Conservation (phyloP, 225 moss, liverwort and hornwort species). For the Pseudisothecium myosuroides region DNA sequence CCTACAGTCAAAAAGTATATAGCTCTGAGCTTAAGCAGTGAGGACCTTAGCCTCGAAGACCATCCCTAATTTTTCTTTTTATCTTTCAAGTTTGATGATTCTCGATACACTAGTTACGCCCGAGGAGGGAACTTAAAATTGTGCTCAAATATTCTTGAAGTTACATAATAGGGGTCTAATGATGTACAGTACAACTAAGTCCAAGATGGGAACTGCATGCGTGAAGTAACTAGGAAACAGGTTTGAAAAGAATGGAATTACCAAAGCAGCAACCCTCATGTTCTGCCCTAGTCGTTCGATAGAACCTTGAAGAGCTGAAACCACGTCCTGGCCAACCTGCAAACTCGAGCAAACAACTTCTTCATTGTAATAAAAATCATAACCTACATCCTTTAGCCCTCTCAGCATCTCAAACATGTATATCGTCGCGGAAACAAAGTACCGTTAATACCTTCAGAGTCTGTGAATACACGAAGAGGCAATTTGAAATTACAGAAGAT, state of each 20-base stretch:
- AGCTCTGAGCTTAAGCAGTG: background rate
- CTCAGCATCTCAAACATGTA: background rate
- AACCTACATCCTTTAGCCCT: background rate
- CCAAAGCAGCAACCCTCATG: conserved; percentile 64
- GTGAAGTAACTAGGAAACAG: background rate
- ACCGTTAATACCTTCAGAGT: background rate
- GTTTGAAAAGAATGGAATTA: background rate
- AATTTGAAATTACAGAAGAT: background rate
- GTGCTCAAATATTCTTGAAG: background rate
- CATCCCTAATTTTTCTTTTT: background rate
- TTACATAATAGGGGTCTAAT: background rate
- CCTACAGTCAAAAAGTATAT: background rate
- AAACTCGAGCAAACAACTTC: background rate
- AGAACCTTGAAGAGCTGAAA: conserved; percentile 39
- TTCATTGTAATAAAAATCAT: background rate
- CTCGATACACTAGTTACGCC: background rate
- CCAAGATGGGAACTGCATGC: background rate
- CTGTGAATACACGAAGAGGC: background rate
- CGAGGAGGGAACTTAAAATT: background rate
- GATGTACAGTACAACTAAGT: background rate
- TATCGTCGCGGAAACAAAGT: background rate
- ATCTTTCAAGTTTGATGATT: background rate
- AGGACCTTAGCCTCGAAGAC: background rate
- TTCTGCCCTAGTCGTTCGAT: conserved; percentile 25
- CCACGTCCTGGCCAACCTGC: conserved; percentile 63